Conservation (phyloP, 2,329 filamentous ascomycete species). For the Endoconidiophora polonica region DNA sequence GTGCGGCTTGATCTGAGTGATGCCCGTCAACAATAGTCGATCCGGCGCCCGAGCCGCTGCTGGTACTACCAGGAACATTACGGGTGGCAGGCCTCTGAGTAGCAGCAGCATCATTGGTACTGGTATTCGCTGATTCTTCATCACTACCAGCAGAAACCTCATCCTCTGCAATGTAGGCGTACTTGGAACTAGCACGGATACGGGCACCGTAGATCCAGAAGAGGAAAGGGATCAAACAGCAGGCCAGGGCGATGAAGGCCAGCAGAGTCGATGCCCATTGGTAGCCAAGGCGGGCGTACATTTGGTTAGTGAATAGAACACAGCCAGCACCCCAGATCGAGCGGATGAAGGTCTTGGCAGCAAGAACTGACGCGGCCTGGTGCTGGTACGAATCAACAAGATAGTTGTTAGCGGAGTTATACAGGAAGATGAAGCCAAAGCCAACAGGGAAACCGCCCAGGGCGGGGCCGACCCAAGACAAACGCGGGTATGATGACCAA, state of each 20-base stretch:
- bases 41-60: conserved; percentile 4
- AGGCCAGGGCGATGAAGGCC: conserved; percentile 57
- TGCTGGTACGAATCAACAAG: conserved; percentile 46
- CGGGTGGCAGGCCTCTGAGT: not conserved
- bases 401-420: conserved; percentile 65
- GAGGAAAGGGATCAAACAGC: conserved; percentile 66
- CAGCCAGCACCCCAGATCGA: conserved; percentile 65
- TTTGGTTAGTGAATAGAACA: conserved; percentile 67
- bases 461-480: conserved; percentile 56
- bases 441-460: conserved; percentile 57
- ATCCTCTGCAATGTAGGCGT: conserved; percentile 51
- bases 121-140: conserved; percentile 4
- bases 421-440: conserved; percentile 71
- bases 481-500: conserved; percentile 43
- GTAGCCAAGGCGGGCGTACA: conserved; percentile 56
- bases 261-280: conserved; percentile 62
- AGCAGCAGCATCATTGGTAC: not conserved
- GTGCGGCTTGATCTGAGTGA: not conserved
- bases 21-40: conserved; percentile 11
- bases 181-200: conserved; percentile 54
- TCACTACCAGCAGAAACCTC: conserved; percentile 16
- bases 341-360: conserved; percentile 65
- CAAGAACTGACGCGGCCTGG: conserved; percentile 66
- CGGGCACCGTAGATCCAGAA: conserved; percentile 63
- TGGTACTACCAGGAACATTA: conserved; percentile 1